These are phyloP conservation scores for Starmerella bombicola DNA, from an alignment of 805 yeast species.

Conservation along the genomic window DNA sequence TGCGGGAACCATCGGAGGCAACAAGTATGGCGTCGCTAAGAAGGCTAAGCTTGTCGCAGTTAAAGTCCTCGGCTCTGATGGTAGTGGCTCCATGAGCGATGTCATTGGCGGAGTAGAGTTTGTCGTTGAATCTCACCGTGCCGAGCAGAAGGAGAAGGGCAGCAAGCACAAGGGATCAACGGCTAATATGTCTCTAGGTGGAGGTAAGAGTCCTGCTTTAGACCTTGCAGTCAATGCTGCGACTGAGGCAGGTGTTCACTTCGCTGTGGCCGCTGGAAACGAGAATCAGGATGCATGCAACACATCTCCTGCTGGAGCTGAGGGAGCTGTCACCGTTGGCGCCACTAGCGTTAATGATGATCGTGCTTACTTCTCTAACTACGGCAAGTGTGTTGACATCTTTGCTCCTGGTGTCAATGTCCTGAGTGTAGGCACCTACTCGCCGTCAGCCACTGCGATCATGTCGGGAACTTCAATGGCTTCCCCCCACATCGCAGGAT, in stretches of 20 bases:
- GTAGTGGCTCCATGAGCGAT: constrained; percentile 45
- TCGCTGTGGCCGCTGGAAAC: constrained; percentile 96
- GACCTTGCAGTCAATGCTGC: constrained; percentile 86
- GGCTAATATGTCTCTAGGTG: constrained; percentile 82
- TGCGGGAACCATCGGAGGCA: constrained; percentile 47
- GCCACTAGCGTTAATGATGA: constrained; percentile 80
- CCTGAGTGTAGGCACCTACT: constrained; percentile 38
- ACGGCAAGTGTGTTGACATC: constrained; percentile 89
- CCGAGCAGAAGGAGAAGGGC: constrained; percentile 35
- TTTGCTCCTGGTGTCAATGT: constrained; percentile 94
- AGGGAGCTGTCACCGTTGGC: constrained; percentile 71
- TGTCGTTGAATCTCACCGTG: constrained; percentile 54
- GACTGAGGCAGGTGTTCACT: constrained; percentile 73
- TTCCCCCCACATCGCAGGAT: constrained; percentile 89
- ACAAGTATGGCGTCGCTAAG: constrained; percentile 46
- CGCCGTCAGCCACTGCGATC: constrained; percentile 26
- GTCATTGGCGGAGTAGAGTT: constrained; percentile 49
- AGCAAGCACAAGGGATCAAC: constrained; percentile 28
- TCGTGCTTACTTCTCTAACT: constrained; percentile 92
- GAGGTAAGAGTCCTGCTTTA: constrained; percentile 78
- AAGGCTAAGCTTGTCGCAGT: constrained; percentile 46
- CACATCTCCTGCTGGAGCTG: constrained; percentile 68
- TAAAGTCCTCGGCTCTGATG: constrained; percentile 46
- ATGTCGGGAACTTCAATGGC: constrained; percentile 95
- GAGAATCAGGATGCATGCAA: constrained; percentile 88